Percentiles rank a stretch among this genome's conserved stretches.
Conservation (phyloP, 2,329 filamentous ascomycete species). For the Bipolaris bicolor region DNA sequence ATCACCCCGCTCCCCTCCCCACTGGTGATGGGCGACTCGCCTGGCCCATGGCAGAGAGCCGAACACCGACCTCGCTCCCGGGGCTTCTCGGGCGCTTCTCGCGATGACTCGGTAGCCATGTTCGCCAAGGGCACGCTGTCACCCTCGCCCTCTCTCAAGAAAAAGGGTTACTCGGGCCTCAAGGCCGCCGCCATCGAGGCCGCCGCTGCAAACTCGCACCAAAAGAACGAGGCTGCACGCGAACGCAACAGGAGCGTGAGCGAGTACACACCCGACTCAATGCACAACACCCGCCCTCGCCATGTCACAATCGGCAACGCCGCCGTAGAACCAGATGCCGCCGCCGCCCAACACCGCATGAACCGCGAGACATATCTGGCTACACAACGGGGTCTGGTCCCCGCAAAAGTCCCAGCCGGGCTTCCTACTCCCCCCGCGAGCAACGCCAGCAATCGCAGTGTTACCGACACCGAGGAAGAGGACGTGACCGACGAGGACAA, state of each 20-base stretch:
- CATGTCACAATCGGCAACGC: constrained; percentile 69
- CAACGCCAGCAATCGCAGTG: constrained; percentile 66
- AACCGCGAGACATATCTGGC: constrained; percentile 84
- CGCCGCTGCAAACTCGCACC: constrained; percentile 40
- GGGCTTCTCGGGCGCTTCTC: constrained; percentile 38
- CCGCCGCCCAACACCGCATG: constrained; percentile 61
- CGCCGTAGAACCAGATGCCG: constrained; percentile 54
- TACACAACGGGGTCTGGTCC: constrained; percentile 73
- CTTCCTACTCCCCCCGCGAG: constrained; percentile 78
- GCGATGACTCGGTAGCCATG: constrained; percentile 42
- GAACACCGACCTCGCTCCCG: constrained; percentile 44
- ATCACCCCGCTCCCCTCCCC: constrained; percentile 61
- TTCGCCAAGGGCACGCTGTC: constrained; percentile 43
- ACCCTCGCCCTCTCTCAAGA: constrained; percentile 51
- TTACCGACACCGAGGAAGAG: constrained; percentile 61
- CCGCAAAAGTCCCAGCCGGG: constrained; percentile 53
- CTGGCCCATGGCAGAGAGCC: constrained; percentile 51
- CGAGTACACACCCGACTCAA: constrained; percentile 80
- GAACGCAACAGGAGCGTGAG: constrained; percentile 82
- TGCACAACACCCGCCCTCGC: constrained; percentile 69
- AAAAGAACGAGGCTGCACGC: constrained; percentile 54
- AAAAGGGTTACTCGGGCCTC: constrained; percentile 56
- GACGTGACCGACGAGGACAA: constrained; percentile 53
- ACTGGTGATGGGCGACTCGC: constrained; percentile 51
- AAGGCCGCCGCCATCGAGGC: constrained; percentile 51